Evolutionary conservation across 75 land plant species (phyloP).

Genomic region (Pseudotsuga menziesii): DNA sequence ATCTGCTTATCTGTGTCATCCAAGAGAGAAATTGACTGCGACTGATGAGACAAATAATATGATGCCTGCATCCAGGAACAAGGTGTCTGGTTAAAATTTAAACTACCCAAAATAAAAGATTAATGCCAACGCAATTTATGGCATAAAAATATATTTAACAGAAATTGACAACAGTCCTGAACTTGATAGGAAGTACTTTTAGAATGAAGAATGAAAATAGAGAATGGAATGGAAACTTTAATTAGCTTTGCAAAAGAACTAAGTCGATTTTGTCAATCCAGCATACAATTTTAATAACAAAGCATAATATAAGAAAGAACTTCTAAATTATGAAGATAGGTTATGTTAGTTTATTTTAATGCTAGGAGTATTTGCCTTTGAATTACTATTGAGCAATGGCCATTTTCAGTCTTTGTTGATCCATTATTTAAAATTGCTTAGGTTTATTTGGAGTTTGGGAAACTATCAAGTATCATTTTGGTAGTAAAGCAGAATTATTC

Average conservation of each 20-base stretch:
- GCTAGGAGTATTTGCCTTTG: background rate
- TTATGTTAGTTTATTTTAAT: background rate
- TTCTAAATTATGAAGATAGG: background rate
- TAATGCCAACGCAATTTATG: too few species aligned
- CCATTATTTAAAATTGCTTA: too few species aligned
- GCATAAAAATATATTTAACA: background rate
- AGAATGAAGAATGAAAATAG: background rate
- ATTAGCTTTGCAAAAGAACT: background rate
- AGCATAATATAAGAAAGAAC: background rate
- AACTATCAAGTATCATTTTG: too few species aligned
- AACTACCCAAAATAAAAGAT: background rate
- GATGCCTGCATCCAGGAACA: constrained; percentile 64
- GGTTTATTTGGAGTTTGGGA: too few species aligned
- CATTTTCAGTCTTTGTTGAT: background rate
- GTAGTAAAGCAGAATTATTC: too few species aligned
- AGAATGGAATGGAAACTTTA: background rate
- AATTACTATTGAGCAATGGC: background rate
- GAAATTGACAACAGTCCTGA: background rate
- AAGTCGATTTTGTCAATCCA: background rate
- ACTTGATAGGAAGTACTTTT: background rate
- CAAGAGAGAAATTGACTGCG: constrained; percentile 74
- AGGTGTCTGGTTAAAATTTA: background rate
- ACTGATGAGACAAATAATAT: constrained; percentile 81
- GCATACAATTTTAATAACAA: background rate
- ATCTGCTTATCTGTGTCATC: constrained; percentile 95